Evolutionary conservation across 495 filamentous ascomycete genomes (phyloP), one percentile per base, ranked within the genome.

Genomic region (Neurospora tetrasperma): DNA sequence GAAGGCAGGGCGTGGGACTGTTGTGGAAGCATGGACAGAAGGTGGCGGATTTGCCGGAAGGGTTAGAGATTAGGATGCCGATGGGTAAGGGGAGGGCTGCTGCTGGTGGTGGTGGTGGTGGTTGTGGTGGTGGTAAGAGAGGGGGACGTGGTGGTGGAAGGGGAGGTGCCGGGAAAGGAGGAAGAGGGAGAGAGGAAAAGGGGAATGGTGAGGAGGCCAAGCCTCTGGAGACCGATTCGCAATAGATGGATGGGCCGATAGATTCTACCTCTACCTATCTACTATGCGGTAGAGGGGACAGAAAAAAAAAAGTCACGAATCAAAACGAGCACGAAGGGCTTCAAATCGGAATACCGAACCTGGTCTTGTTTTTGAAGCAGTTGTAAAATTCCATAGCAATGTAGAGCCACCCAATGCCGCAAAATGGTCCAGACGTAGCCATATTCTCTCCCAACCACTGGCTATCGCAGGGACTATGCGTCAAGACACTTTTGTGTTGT

Each of bases 21-120:
- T 78, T 93, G 46, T 93, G 90, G 91, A 86, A 88, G 76, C 82
- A 87, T 42, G 91, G 92, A 0, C 79, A 85, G 77, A 82, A 85
- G 76, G 81, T 92, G 7, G 85, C 86, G 70, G 86, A 90, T 76
- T 78, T 90, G 75, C 88, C 87, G 8, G 78, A 76, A 42, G 78
- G 75, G 9, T 41, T 88, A 38, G 85, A 79, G 73, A 79, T 78
- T 42, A 81, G 76, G 74, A 70, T 80, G 68, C 86, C 87, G n/a
- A 69, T 72, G 71, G 87, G 85, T 41, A 87, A 88, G 79, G 82
- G 77, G 9, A 71, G 75, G 70, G 71, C 79, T 42, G 74, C 76
- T 8, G 27, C 1, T 31, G 27, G 27, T 31, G 74, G 73, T 0
- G 74, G 43, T 6, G 35, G 35, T 6, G 38, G 38, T 44, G n/a